phyloP scores from a whole-genome alignment of 169 alveolate species.

The Cardiosporidium cionae region DNA sequence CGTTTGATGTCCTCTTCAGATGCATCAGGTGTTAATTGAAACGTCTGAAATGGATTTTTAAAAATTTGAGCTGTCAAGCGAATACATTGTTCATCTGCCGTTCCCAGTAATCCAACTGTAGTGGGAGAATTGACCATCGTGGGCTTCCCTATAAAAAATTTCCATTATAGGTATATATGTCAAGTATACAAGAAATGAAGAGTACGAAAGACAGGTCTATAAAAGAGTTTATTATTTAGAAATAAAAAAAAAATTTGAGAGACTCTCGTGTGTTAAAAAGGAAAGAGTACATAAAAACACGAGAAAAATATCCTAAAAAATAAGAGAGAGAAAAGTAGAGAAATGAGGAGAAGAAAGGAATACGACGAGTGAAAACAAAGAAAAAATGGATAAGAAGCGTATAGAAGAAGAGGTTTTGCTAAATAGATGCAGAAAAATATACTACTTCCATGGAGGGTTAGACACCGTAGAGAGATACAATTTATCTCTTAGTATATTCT shows the following conservation, averaged over 20 bases:
- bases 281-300: too few relatives aligned
- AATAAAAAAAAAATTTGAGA: not conserved
- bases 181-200: not conserved
- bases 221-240: not conserved
- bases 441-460: too few relatives aligned
- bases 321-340: too few relatives aligned
- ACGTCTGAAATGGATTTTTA: constrained; percentile 47
- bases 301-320: too few relatives aligned
- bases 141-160: not conserved
- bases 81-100: constrained; percentile 47
- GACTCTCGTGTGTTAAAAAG: not conserved
- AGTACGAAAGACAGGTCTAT: not conserved
- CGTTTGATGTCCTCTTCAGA: constrained; percentile 41
- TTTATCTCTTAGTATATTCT: too few relatives aligned
- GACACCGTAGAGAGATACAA: too few relatives aligned
- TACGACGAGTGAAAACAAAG: too few relatives aligned
- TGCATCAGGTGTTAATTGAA: constrained; percentile 44
- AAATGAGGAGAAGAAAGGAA: too few relatives aligned
- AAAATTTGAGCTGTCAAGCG: constrained; percentile 48
- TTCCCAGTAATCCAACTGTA: constrained; percentile 4
- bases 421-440: too few relatives aligned
- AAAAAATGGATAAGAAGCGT: too few relatives aligned
- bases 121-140: not conserved
- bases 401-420: too few relatives aligned
- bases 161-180: not conserved